Percentiles rank a stretch among this genome's conserved stretches.
Evolutionary conservation across 495 filamentous ascomycete species (phyloP).

Genomic region (Annulohypoxylon moriforme): DNA sequence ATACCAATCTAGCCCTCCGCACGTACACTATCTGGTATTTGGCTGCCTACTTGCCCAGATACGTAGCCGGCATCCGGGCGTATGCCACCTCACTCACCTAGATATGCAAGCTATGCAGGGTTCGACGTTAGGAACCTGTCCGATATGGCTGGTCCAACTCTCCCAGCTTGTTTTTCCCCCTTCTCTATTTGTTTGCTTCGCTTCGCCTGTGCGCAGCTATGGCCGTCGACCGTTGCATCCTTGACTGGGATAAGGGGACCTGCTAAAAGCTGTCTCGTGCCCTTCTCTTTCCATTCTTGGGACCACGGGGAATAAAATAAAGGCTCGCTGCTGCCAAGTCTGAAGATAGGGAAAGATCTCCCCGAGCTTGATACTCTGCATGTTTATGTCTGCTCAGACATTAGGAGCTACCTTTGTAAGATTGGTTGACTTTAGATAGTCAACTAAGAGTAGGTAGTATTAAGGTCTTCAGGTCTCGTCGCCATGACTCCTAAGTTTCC

Average conservation of each 20-base stretch:
- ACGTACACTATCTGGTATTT: slow-evolving; percentile 8
- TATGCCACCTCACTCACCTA: background rate
- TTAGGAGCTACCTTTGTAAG: background rate
- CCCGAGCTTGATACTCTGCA: slow-evolving; percentile 6
- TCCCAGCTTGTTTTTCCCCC: slow-evolving; percentile 22
- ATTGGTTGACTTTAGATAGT: slow-evolving; percentile 8
- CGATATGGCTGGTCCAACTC: slow-evolving; percentile 14
- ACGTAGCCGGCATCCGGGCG: slow-evolving; percentile 14
- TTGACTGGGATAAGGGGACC: slow-evolving; percentile 17
- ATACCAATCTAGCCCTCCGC: background rate
- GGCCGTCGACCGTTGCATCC: slow-evolving; percentile 38
- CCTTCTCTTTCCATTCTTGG: slow-evolving; percentile 7
- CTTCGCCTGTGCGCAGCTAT: slow-evolving; percentile 3
- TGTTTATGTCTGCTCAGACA: slow-evolving; percentile 6
- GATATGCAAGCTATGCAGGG: slow-evolving; percentile 29
- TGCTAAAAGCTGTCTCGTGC: slow-evolving; percentile 32
- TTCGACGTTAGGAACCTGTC: slow-evolving; percentile 12
- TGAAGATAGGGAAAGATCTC: slow-evolving; percentile 6
- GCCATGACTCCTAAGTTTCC: slow-evolving; percentile 25
- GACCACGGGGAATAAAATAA: slow-evolving; percentile 34
- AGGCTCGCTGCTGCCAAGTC: slow-evolving; percentile 5
- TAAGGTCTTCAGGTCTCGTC: background rate
- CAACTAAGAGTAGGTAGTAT: no score
- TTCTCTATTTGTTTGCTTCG: slow-evolving; percentile 5
- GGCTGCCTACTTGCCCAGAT: background rate